Base-by-base conservation (phyloP, 139 green algal species). In the Tetradesmus obliquus region DNA sequence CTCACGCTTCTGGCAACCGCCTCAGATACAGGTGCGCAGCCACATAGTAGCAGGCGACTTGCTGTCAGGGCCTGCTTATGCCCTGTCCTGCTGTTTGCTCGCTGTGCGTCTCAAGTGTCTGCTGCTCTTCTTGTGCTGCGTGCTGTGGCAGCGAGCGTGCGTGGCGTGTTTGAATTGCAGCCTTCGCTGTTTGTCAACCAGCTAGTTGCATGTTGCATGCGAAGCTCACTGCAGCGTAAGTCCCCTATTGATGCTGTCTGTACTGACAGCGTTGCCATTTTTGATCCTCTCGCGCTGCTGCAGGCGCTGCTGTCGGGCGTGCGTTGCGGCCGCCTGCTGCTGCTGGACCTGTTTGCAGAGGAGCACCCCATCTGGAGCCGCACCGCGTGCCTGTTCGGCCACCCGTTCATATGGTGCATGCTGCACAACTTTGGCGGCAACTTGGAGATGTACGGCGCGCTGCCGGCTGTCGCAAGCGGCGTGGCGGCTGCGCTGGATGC, bases 341-440 rank as follows among this genome's bases (percentile, higher is more conserved):
- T 95, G 88, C 86, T 95, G 86, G 94, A 95, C 91, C 82, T 95
- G 85, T 95, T 92, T 92, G 92, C 92, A 7, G 94, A 95, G 72
- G 86, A 93, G 81, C 88, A 93, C 83, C 94, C 94, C 3, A 79
- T 93, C 32, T 95, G 94, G 94, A 81, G 82, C 24, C 80, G 88
- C 81, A 95, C 91, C 17, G 81, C 87, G 0, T 57, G 19, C 22
- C 92, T 95, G 60, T 93, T 94, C 13, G 93, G 93, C 24, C 66
- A 88, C 54, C 88, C 88, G 55, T 93, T 90, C 79, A 93, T 95
- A 55, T 95, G 88, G 90, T 95, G 94, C 85, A 95, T 94, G 92
- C 92, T 95, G 55, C 94, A 95, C 92, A 95, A 95, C 88, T 95
- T 95, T 92, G 92, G 94, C 20, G 94, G 94, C 80, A 95, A 94